Percentiles rank a stretch among this genome's conserved stretches.
Conservation (phyloP, 148 eudicot species). For the Amaranthus cruentus region DNA sequence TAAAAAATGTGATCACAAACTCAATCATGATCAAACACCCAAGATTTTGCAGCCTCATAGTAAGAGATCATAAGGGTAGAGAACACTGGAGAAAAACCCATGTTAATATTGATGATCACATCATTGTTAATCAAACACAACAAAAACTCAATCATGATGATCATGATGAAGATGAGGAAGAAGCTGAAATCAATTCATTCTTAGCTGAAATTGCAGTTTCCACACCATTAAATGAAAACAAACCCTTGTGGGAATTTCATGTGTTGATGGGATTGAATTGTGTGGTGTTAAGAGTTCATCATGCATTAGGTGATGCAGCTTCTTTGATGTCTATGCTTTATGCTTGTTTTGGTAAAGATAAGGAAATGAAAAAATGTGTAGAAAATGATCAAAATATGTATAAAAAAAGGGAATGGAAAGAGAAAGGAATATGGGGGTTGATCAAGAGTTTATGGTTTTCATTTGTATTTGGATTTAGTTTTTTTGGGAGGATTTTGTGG, state of each 20-base stretch:
- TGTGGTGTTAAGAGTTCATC: constrained; percentile 54
- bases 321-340: constrained; percentile 63
- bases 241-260: constrained; percentile 79
- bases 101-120: constrained; percentile 55
- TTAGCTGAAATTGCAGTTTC: constrained; percentile 48
- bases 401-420: constrained; percentile 1
- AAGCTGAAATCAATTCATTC: constrained; percentile 40
- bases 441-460: constrained; percentile 41
- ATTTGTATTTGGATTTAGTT: constrained; percentile 31
- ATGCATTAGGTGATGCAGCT: constrained; percentile 65
- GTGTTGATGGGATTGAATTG: constrained; percentile 46
- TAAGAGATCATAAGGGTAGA: constrained; percentile 33
- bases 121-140: constrained; percentile 13
- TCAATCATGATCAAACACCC: constrained; percentile 53
- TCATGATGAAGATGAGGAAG: constrained; percentile 13
- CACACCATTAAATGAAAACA: constrained; percentile 37
- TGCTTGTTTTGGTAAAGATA: constrained; percentile 23
- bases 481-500: constrained; percentile 47
- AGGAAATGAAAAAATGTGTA: not conserved
- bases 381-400: not conserved
- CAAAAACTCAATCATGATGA: not conserved
- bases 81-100: constrained; percentile 45
- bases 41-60: constrained; percentile 60
- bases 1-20: constrained; percentile 21
- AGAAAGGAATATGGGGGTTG: constrained; percentile 24